Evolutionary conservation across 1,139 yeast genomes (phyloP).

Genomic region (Taphrina deformans): DNA sequence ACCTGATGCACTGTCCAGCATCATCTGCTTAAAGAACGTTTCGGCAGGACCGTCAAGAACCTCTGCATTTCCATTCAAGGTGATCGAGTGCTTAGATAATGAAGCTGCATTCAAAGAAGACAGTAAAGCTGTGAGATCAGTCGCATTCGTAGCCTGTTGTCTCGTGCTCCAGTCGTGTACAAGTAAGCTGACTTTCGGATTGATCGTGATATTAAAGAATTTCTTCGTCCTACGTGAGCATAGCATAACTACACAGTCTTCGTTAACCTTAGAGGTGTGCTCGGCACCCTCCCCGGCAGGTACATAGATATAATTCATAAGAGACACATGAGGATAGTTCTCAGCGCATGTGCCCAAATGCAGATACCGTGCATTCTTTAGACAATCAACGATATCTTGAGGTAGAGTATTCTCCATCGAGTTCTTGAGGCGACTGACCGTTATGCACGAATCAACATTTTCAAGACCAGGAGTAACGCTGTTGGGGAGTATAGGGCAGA

Average conservation of each 20-base stretch:
- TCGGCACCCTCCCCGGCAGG: constrained; percentile 43
- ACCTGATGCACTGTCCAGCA: constrained; percentile 55
- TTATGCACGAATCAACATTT: no score
- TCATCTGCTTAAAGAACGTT: constrained; percentile 58
- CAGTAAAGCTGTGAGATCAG: constrained; percentile 58
- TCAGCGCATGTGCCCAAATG: constrained; percentile 75
- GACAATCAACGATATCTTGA: constrained; percentile 27
- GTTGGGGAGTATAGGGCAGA: no score
- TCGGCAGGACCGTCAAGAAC: constrained; percentile 53
- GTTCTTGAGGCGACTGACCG: no score
- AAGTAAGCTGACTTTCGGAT: constrained; percentile 73
- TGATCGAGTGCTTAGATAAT: constrained; percentile 72
- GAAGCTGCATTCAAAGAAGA: constrained; percentile 74
- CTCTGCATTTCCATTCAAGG: constrained; percentile 69
- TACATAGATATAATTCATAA: constrained; percentile 81
- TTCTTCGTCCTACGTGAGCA: constrained; percentile 70
- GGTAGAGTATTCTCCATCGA: constrained; percentile 26
- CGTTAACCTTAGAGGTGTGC: constrained; percentile 43
- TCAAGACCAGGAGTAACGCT: no score
- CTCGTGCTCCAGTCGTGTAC: constrained; percentile 81
- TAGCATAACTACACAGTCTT: constrained; percentile 62
- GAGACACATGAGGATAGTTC: constrained; percentile 75
- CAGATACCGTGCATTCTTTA: constrained; percentile 45
- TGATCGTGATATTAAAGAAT: constrained; percentile 60
- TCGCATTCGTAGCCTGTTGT: constrained; percentile 49